These are phyloP conservation scores for Euphorbia lathyris DNA, from an alignment of 345 rosid species.

Conservation along the genomic window DNA sequence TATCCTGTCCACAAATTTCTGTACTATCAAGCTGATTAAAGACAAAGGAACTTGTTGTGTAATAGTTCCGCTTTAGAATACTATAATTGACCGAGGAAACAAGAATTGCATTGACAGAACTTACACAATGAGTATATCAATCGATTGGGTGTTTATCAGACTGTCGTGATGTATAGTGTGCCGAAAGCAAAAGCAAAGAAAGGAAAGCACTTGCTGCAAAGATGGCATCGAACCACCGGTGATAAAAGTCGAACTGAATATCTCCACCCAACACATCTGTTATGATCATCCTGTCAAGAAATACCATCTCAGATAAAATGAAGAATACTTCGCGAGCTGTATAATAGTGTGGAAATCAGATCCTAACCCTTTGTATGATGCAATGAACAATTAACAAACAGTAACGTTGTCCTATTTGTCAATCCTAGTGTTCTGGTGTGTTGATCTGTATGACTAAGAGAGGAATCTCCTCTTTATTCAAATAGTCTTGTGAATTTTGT, in stretches of 20 bases:
- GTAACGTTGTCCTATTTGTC: not conserved
- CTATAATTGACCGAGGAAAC: not conserved
- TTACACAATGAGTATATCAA: slow-evolving; percentile 33
- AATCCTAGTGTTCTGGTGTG: not conserved
- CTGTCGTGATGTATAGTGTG: slow-evolving; percentile 95
- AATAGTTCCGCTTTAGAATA: not conserved
- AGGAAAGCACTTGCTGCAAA: slow-evolving; percentile 95
- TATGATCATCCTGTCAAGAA: slow-evolving; percentile 74
- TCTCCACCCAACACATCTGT: slow-evolving; percentile 96
- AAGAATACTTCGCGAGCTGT: not conserved
- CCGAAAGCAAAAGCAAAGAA: slow-evolving; percentile 85
- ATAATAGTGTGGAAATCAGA: not conserved
- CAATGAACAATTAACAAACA: not conserved
- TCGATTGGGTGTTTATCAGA: slow-evolving; percentile 92
- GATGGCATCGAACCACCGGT: slow-evolving; percentile 95
- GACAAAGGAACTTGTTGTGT: not conserved
- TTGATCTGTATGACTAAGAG: not conserved
- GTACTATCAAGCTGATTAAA: not conserved
- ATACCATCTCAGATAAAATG: slow-evolving; percentile 18
- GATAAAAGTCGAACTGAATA: slow-evolving; percentile 96
- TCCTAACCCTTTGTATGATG: not conserved
- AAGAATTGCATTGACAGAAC: slow-evolving; percentile 9
- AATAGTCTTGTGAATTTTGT: not conserved
- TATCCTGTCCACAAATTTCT: not conserved
- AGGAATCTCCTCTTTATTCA: not conserved